Conservation (phyloP, 1,284 basidiomycete genomes). For the Caloboletus firmus region DNA sequence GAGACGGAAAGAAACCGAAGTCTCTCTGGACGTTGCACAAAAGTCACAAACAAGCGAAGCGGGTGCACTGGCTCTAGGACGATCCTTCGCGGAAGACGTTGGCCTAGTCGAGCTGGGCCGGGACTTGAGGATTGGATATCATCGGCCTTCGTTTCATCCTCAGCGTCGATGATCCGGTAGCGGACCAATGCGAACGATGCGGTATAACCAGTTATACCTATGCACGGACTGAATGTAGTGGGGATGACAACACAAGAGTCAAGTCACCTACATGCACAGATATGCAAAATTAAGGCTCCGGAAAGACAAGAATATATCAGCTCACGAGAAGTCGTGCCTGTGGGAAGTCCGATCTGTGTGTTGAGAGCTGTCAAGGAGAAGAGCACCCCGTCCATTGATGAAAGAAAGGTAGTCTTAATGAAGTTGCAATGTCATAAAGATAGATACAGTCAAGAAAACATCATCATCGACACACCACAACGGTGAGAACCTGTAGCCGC, state of each 20-base stretch:
- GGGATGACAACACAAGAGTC: neutral
- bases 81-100: slow-evolving; percentile 14
- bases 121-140: neutral
- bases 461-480: slow-evolving; percentile 26
- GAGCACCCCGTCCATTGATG: slow-evolving; percentile 31
- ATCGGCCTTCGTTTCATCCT: slow-evolving; percentile 19
- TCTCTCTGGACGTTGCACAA: slow-evolving; percentile 1
- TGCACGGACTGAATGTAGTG: neutral
- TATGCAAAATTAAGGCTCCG: slow-evolving; percentile 33
- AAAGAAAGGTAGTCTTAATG: slow-evolving; percentile 31
- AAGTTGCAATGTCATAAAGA: neutral
- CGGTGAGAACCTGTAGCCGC: slow-evolving; percentile 31
- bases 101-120: slow-evolving; percentile 9
- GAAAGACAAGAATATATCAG: slow-evolving; percentile 32
- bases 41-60: neutral
- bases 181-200: slow-evolving; percentile 32
- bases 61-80: slow-evolving; percentile 21
- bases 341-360: slow-evolving; percentile 20
- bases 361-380: slow-evolving; percentile 28
- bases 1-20: neutral
- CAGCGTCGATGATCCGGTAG: slow-evolving; percentile 25
- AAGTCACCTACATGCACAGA: slow-evolving; percentile 28
- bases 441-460: neutral
- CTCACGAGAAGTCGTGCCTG: slow-evolving; percentile 15
- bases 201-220: slow-evolving; percentile 31